Conservation (phyloP, 2,329 filamentous ascomycete species). For the Ciborinia camelliae region DNA sequence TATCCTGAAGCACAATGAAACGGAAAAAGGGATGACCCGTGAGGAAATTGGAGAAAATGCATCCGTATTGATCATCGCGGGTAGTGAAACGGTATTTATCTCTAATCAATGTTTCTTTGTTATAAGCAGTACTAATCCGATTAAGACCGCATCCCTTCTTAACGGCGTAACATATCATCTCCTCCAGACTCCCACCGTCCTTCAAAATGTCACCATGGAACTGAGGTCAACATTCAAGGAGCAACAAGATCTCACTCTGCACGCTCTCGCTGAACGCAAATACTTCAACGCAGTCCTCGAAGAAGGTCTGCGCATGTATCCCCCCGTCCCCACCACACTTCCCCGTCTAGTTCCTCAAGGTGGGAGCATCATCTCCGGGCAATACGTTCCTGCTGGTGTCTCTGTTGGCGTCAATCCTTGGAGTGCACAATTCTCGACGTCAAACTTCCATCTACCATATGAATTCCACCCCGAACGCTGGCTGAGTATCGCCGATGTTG, state of each 20-base stretch:
- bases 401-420: constrained; percentile 1
- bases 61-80: constrained; percentile 6
- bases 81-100: constrained; percentile 16
- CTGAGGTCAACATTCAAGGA: constrained; percentile 41
- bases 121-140: constrained; percentile 19
- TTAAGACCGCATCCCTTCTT: constrained; percentile 37
- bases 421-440: not conserved
- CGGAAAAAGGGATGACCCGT: constrained; percentile 14
- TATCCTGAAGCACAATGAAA: constrained; percentile 13
- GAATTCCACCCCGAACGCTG: constrained; percentile 16
- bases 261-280: constrained; percentile 20
- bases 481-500: not conserved
- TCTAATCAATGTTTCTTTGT: constrained; percentile 18
- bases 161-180: constrained; percentile 45
- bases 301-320: constrained; percentile 24
- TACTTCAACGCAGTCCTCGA: constrained; percentile 21
- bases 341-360: not conserved
- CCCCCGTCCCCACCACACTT: constrained; percentile 19
- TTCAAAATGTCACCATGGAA: constrained; percentile 41
- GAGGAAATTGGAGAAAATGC: constrained; percentile 15
- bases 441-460: not conserved
- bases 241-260: constrained; percentile 22
- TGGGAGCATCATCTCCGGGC: not conserved
- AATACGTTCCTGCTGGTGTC: not conserved
- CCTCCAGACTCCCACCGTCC: constrained; percentile 45